Conservation (phyloP, 2,329 filamentous ascomycete species). For the Zymoseptoria tritici region DNA sequence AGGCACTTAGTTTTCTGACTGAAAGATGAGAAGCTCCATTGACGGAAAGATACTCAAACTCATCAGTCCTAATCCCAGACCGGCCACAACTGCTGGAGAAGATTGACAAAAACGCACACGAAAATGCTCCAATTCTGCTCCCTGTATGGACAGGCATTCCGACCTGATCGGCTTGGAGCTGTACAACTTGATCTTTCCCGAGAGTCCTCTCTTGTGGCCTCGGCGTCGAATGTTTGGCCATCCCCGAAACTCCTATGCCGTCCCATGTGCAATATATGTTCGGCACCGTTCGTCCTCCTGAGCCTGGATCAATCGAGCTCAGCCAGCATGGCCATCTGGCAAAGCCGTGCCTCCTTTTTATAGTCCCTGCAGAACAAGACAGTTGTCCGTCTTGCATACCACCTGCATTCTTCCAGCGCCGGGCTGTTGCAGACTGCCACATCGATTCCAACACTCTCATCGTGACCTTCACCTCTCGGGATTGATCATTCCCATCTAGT, state of each 20-base stretch:
- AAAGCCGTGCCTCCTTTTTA: not conserved
- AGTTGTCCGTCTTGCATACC: not conserved
- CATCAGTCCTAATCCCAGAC: not conserved
- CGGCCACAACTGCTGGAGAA: not conserved
- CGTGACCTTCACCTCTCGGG: not conserved
- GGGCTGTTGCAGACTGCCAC: not conserved
- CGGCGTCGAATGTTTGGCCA: not conserved
- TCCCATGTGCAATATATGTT: not conserved
- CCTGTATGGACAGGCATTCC: not conserved
- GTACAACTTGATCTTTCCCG: not conserved
- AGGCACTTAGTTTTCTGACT: no score
- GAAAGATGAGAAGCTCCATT: no score
- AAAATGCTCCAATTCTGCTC: not conserved
- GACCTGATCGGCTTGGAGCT: not conserved
- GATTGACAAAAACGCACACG: not conserved
- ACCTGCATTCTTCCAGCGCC: not conserved
- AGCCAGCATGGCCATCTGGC: not conserved
- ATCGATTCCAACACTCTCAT: not conserved
- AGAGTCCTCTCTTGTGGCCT: not conserved
- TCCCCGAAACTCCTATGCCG: not conserved
- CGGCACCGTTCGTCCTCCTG: not conserved
- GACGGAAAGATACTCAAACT: no score
- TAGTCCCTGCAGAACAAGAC: not conserved
- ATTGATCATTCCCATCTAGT: not conserved
- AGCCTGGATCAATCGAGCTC: not conserved